Base-by-base conservation (phyloP, 2,329 filamentous ascomycete species). In the Lecanicillium sp. region DNA sequence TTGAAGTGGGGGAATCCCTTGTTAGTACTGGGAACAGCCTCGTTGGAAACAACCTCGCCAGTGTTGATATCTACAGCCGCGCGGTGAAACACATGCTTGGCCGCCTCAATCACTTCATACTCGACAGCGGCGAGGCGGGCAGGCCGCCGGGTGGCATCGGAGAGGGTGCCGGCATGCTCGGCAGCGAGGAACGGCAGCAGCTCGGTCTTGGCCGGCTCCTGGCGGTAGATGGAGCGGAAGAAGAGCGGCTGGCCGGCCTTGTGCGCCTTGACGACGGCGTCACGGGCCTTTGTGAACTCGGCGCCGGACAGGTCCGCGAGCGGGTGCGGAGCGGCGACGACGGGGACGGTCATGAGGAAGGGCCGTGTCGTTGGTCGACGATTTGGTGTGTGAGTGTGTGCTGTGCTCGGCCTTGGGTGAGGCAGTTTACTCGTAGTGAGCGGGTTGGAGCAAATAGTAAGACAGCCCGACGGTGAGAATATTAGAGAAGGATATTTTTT, bases 211-310 rank as follows among this genome's bases (percentile, higher is more conserved):
- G 67, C 62, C 2, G 79, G 79, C 46, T 84, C 79, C 30, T 79
- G 64, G 6, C 82, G 62, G 34, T 72, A 80, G 28, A 86, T 74
- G 36, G 72, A 68, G 51, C 84, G 82, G 65, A 64, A 66, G 44
- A 53, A 59, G 17, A 65, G 44, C 11, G 49, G 37, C 3, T 43
- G 42, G 4, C 46, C 43, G 13, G 49, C 2, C 13, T 42, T 46
- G 14, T 58, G 47, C 8, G 47, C 41, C 27, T 61, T 59, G 28
- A 72, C 48, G 25, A 73, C 54, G 45, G 54, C 43, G 37, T 74
- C 66, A 13, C 71, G 62, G 31, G 72, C 71, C 13, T 47, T 49
- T 39, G 57, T 53, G 29, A 72, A 71, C 56, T 79, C 74, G n/a
- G 65, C 61, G 18, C 61, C 47, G 13, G 59, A 66, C 33, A 79